Conservation (phyloP, 768 basidiomycete species). For the Cystofilobasidium bisporidii region DNA sequence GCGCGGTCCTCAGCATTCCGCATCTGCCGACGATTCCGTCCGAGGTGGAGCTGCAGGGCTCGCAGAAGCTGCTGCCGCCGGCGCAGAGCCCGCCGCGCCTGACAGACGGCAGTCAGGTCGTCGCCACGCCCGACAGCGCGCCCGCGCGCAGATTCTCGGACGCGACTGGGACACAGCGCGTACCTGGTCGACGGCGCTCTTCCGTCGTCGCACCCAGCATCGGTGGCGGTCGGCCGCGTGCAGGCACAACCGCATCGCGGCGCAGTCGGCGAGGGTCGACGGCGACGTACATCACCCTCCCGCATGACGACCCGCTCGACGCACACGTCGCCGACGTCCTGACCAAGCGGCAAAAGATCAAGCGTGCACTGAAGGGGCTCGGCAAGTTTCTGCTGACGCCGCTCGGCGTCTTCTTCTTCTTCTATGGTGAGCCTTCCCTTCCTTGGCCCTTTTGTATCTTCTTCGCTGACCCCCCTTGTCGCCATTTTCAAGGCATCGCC, state of each 20-base stretch:
- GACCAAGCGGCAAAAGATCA: conserved; percentile 51
- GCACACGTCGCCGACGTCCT: conserved; percentile 70
- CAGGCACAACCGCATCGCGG: not conserved
- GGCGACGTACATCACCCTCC: conserved; percentile 5
- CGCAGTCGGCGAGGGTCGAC: not conserved
- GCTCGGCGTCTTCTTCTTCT: conserved; percentile 45
- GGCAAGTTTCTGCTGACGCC: conserved; percentile 72
- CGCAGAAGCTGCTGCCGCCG: conserved; percentile 2
- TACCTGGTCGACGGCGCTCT: not conserved
- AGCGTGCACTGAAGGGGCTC: conserved; percentile 56
- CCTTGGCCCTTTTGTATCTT: conserved; percentile 66
- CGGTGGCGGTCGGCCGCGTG: not conserved
- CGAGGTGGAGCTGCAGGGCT: not conserved
- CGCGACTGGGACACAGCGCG: not conserved
- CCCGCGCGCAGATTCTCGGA: not conserved
- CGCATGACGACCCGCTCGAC: conserved; percentile 48
- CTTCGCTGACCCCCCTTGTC: conserved; percentile 43
- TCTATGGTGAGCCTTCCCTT: conserved; percentile 45
- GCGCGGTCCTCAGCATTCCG: conserved; percentile 13
- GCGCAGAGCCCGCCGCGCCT: not conserved
- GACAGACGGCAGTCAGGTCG: no score
- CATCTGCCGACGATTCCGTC: not conserved
- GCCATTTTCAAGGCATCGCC: conserved; percentile 22
- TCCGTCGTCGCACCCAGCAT: not conserved
- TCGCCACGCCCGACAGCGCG: not conserved